These are phyloP conservation scores for Blakeslea trispora DNA, from an alignment of 371 early-diverging fungal species.

Conservation along the genomic window DNA sequence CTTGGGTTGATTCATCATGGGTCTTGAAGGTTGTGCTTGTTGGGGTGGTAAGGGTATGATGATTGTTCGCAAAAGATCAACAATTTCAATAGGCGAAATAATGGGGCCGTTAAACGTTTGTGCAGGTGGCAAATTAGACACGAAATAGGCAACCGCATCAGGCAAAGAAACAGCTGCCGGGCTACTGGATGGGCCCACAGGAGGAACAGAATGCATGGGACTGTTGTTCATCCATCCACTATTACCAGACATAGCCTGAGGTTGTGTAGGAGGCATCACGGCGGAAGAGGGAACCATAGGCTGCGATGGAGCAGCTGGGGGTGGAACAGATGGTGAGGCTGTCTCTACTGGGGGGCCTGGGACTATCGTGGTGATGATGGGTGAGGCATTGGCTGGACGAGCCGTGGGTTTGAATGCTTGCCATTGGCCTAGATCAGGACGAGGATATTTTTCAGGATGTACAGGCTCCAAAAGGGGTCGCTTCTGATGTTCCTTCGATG, in stretches of 20 bases:
- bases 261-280: conserved; percentile 22
- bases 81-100: conserved; percentile 50
- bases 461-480: conserved; percentile 68
- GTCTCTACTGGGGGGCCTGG: conserved; percentile 1
- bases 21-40: too few species aligned
- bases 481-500: conserved; percentile 36
- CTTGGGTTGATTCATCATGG: too few species aligned
- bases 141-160: conserved; percentile 61
- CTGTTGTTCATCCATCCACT: conserved; percentile 4
- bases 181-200: conserved; percentile 2
- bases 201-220: neutral
- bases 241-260: neutral
- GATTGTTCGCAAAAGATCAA: conserved; percentile 54
- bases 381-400: conserved; percentile 24
- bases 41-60: conserved; percentile 46
- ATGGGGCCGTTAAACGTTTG: conserved; percentile 55
- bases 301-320: conserved; percentile 16
- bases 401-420: conserved; percentile 61
- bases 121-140: conserved; percentile 56
- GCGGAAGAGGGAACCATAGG: too few species aligned
- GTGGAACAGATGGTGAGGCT: neutral
- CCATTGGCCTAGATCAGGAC: conserved; percentile 83
- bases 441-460: conserved; percentile 71
- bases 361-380: conserved; percentile 1
- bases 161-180: conserved; percentile 44